These are phyloP conservation scores for Apocynum venetum DNA, from an alignment of 257 asterid genomes.

Conservation along the genomic window DNA sequence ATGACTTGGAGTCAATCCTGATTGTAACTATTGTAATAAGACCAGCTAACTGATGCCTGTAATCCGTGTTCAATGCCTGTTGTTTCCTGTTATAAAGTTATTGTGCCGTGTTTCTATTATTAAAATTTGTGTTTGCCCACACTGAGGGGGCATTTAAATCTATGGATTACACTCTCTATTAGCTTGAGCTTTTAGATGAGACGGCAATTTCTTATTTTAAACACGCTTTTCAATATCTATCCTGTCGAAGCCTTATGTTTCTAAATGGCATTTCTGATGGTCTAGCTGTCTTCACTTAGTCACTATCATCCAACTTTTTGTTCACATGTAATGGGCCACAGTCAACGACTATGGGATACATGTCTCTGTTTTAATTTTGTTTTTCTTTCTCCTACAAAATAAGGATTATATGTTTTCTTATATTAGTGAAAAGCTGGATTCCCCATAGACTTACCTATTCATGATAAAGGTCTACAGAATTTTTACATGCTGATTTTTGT, in stretches of 20 bases:
- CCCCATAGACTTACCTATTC: background rate
- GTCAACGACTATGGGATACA: background rate
- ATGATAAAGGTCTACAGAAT: background rate
- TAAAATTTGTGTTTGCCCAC: background rate
- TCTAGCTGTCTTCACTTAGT: background rate
- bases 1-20: background rate
- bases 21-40: background rate
- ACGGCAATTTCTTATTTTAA: background rate
- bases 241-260: background rate
- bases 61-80: background rate
- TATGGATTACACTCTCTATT: background rate
- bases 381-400: background rate
- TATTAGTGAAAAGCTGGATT: background rate
- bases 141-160: background rate
- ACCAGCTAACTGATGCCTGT: background rate
- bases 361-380: background rate
- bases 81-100: background rate
- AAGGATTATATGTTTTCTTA: background rate
- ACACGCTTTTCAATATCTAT: background rate
- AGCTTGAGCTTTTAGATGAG: background rate
- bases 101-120: background rate
- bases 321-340: background rate
- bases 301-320: background rate
- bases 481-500: background rate
- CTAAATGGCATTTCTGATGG: background rate